phyloP scores from a whole-genome alignment of 2,329 filamentous ascomycete species.

The Aspergillus sp. region DNA sequence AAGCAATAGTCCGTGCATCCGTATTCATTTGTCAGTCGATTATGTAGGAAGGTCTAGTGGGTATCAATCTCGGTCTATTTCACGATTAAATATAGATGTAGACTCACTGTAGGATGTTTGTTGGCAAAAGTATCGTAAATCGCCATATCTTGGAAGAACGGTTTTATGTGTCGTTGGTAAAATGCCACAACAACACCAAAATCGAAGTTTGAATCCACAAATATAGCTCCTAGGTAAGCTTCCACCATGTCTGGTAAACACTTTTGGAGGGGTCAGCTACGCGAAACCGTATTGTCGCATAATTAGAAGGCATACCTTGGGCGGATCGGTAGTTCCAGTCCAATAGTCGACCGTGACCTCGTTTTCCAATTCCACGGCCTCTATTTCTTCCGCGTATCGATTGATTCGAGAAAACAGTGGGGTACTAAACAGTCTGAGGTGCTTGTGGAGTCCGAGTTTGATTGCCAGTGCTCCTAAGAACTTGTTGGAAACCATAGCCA shows the following conservation, averaged over 20 bases:
- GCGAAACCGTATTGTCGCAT: neutral
- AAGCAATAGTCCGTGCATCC: constrained; percentile 61
- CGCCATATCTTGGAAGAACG: constrained; percentile 81
- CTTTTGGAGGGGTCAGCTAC: constrained; percentile 23
- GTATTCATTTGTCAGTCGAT: constrained; percentile 63
- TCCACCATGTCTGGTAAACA: constrained; percentile 84
- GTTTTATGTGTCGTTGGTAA: constrained; percentile 70
- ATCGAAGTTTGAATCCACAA: constrained; percentile 83
- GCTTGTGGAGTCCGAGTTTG: constrained; percentile 71
- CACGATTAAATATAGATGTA: neutral
- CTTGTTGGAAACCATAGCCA: constrained; percentile 98
- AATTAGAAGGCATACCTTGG: constrained; percentile 35
- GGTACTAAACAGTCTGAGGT: constrained; percentile 56
- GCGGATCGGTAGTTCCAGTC: constrained; percentile 41
- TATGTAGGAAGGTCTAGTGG: constrained; percentile 62
- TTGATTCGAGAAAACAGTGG: constrained; percentile 46
- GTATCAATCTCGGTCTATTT: neutral
- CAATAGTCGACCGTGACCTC: constrained; percentile 43
- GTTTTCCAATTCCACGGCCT: constrained; percentile 31
- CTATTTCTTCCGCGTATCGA: constrained; percentile 46
- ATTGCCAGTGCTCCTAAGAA: constrained; percentile 84
- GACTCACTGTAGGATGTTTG: constrained; percentile 69
- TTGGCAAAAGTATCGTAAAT: constrained; percentile 86
- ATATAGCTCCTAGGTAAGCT: constrained; percentile 83
- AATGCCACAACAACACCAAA: constrained; percentile 72